Conservation (phyloP, 192 early-diverging fungal genomes). For the Gamsiella multidivaricata region DNA sequence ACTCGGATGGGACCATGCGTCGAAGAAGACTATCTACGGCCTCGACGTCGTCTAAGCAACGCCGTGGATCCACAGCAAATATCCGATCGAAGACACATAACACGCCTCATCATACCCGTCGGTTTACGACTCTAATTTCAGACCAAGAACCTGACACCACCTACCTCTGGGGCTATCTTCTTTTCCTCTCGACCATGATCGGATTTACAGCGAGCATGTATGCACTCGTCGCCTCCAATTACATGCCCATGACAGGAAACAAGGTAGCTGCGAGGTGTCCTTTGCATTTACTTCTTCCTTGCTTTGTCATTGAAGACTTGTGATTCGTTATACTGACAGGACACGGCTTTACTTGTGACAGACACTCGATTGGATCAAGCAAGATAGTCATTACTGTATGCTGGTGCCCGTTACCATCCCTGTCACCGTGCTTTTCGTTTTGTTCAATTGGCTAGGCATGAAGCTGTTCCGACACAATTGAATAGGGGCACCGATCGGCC, state of each 20-base stretch:
- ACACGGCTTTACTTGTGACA: slow-evolving; percentile 17
- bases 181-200: slow-evolving; percentile 68
- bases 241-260: slow-evolving; percentile 75
- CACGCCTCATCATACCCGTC: slow-evolving; percentile 58
- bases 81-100: slow-evolving; percentile 19
- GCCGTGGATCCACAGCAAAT: slow-evolving; percentile 3
- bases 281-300: no score
- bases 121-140: slow-evolving; percentile 66
- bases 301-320: no score
- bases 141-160: slow-evolving; percentile 74
- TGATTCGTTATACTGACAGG: neutral
- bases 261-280: slow-evolving; percentile 46
- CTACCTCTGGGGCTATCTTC: slow-evolving; percentile 71
- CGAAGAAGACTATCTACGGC: slow-evolving; percentile 30
- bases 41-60: slow-evolving; percentile 32
- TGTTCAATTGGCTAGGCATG: slow-evolving; percentile 97
- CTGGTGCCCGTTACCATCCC: slow-evolving; percentile 84
- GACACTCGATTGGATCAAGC: slow-evolving; percentile 76
- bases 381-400: slow-evolving; percentile 85
- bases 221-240: slow-evolving; percentile 72
- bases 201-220: slow-evolving; percentile 74
- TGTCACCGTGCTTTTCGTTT: slow-evolving; percentile 77
- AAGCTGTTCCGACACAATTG: slow-evolving; percentile 93
- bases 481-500: neutral
- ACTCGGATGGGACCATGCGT: slow-evolving; percentile 16